These are phyloP conservation scores for Populus nigra DNA, from an alignment of 345 rosid species.

Conservation along the genomic window DNA sequence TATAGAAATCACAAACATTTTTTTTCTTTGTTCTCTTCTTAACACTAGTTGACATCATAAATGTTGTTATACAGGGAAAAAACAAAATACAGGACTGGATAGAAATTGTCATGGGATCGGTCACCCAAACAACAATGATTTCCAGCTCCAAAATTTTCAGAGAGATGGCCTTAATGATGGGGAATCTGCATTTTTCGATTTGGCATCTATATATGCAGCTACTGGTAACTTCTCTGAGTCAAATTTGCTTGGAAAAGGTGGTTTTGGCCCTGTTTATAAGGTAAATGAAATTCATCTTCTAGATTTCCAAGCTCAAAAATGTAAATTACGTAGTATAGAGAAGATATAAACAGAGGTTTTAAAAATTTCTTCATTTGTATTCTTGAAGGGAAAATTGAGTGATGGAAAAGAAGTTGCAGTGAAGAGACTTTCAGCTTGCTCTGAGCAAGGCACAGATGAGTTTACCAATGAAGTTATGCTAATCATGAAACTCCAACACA, in stretches of 20 bases:
- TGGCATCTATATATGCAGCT: background rate
- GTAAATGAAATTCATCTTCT: background rate
- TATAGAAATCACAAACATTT: background rate
- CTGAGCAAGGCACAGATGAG: constrained; percentile 32
- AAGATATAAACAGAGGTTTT: background rate
- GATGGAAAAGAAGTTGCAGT: constrained; percentile 51
- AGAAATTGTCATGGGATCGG: background rate
- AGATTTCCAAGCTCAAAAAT: background rate
- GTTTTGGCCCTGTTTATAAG: constrained; percentile 16
- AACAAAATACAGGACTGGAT: background rate
- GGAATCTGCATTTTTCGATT: background rate
- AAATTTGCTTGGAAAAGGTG: constrained; percentile 6
- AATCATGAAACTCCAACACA: constrained; percentile 49
- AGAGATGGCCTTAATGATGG: constrained; percentile 2
- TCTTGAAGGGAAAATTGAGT: constrained; percentile 40
- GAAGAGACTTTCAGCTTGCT: constrained; percentile 26
- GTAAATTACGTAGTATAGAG: background rate
- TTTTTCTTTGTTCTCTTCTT: background rate
- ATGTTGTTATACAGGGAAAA: background rate
- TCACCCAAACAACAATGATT: background rate
- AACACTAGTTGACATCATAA: background rate
- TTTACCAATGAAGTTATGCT: constrained; percentile 42
- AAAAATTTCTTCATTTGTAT: background rate
- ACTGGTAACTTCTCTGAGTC: background rate
- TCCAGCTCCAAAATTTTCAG: background rate